Percentiles rank a stretch among this genome's conserved stretches.
phyloP scores from a whole-genome alignment of 2,329 filamentous ascomycete genomes.

The Paecilomyces niveus region DNA sequence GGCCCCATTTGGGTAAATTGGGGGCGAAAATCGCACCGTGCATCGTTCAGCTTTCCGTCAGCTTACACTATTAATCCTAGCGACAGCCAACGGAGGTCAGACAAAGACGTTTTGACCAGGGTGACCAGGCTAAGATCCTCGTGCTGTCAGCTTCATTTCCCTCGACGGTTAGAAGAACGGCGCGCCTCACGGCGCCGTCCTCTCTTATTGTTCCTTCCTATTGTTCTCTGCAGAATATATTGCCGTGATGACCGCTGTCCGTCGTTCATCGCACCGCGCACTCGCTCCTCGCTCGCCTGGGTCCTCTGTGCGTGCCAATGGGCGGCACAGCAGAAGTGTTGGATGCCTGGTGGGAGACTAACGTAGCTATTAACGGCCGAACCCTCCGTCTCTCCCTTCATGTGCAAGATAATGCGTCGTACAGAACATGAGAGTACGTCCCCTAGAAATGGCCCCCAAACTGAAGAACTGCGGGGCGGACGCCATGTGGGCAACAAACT shows the following conservation, averaged over 20 bases:
- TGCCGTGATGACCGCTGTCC: background rate
- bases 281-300: background rate
- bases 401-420: background rate
- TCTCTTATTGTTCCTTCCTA: background rate
- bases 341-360: background rate
- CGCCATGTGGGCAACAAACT: slow-evolving; percentile 5
- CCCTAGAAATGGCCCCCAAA: background rate
- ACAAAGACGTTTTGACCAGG: background rate
- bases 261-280: background rate
- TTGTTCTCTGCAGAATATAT: background rate
- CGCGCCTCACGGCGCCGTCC: background rate
- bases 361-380: background rate
- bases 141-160: background rate
- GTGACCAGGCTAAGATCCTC: background rate
- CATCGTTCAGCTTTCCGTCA: background rate
- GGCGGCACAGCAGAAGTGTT: background rate
- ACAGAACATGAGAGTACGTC: background rate
- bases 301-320: background rate
- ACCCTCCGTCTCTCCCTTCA: background rate
- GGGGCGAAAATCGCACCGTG: background rate
- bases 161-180: background rate
- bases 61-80: background rate
- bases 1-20: background rate
- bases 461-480: slow-evolving; percentile 1
- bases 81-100: background rate